Evolutionary conservation across 2,329 filamentous ascomycete species (phyloP), one percentile per base, ranked within the genome.

Genomic region (Fusarium drepaniforme): DNA sequence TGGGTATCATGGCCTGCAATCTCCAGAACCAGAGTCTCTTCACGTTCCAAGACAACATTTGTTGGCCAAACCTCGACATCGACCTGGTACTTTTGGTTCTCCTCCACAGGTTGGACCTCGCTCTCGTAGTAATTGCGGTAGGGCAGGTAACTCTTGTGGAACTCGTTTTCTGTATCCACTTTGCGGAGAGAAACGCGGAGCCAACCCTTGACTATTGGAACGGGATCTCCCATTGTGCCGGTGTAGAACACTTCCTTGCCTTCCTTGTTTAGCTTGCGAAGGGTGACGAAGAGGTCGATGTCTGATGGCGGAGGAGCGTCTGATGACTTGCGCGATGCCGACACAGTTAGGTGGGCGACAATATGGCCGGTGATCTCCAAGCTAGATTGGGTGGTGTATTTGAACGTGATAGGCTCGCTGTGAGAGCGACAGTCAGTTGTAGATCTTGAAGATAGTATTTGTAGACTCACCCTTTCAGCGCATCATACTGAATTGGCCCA

Each of bases 341-440:
- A 93, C 1, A 93, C 88, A 70, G 90, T 90, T 3, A 94, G 83
- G 72, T 90, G 91, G 0, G 90, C 91, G 0, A 89, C 84, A 28
- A 93, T 85, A 76, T 93, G 90, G 1, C 92, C 92, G 0, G 92
- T 94, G 64, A 94, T 89, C 77, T 94, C 92, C 0, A 88, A 91
- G 74, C 93, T 90, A 7, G 84, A 71, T 18, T 87, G 84, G 67
- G 90, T 84, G 0, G 84, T 68, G 0, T 89, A 92, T 4, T 82
- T 85, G 79, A 93, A 93, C 56, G 88, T 87, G 4, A 93, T 75
- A 86, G 69, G 63, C 90, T 84, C 46, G 4, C 46, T 51, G 13
- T 40, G n/a, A 16, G 21, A 8, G 16, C 5, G 9, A 51, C 2
- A 9, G 25, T 51, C 3, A 51, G 46, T 4, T 30, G 5, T 18